Conservation (phyloP, 768 basidiomycete genomes). For the Leccinellum luteum region DNA sequence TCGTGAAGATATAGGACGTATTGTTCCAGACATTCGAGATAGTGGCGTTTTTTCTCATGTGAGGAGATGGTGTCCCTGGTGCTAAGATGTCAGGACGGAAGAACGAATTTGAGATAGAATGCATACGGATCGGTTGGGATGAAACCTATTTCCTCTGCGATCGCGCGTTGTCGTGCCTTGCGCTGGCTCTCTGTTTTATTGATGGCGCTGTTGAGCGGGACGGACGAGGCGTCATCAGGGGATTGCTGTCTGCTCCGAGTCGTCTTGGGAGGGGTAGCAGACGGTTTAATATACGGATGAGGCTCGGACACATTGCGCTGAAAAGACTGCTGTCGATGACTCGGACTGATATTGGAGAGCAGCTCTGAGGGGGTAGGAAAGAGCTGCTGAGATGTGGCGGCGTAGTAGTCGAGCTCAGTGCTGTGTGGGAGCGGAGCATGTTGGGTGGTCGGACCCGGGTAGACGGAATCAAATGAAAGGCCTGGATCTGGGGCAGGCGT, state of each 20-base stretch:
- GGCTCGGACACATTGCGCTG: constrained; percentile 6
- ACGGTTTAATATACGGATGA: constrained; percentile 7
- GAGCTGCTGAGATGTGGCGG: constrained; percentile 32
- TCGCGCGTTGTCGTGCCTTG: constrained; percentile 55
- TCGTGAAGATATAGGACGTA: constrained; percentile 67
- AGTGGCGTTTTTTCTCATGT: constrained; percentile 74
- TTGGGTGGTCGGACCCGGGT: constrained; percentile 3
- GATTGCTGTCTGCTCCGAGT: constrained; percentile 12
- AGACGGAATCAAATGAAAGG: constrained; percentile 9
- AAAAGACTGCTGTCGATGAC: constrained; percentile 5
- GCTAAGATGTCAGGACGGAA: background rate
- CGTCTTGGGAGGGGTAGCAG: constrained; percentile 7
- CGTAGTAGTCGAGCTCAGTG: constrained; percentile 21
- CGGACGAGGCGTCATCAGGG: constrained; percentile 1
- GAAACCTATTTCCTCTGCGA: constrained; percentile 56
- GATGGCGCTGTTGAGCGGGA: constrained; percentile 1
- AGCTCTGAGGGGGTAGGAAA: constrained; percentile 70
- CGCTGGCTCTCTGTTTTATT: constrained; percentile 48
- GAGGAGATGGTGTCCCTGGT: constrained; percentile 69
- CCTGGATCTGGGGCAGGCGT: constrained; percentile 6
- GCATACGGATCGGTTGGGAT: constrained; percentile 60
- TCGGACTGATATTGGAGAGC: constrained; percentile 46
- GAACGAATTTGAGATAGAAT: background rate
- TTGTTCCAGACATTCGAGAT: constrained; percentile 70
- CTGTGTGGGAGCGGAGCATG: background rate